Conservation (phyloP, 805 yeast genomes). For the Candida arabinofermentans region DNA sequence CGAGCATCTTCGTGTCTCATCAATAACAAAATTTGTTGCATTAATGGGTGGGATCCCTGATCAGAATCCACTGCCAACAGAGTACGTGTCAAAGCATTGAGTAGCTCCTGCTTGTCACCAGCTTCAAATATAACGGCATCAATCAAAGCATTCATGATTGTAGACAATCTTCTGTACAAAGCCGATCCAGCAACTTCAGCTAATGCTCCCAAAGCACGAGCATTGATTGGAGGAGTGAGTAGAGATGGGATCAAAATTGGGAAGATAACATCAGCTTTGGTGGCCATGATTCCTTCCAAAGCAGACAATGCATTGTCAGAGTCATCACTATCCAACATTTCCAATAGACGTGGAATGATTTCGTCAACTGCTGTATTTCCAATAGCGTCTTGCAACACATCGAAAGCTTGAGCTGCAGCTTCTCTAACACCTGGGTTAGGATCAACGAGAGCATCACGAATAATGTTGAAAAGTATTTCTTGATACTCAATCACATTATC, state of each 20-base stretch:
- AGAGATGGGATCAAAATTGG: constrained; percentile 88
- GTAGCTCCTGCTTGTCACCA: constrained; percentile 37
- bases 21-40: constrained; percentile 74
- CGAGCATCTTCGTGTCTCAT: constrained; percentile 71
- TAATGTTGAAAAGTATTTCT: constrained; percentile 63
- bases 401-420: constrained; percentile 90
- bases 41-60: constrained; percentile 78
- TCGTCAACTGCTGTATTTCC: constrained; percentile 88
- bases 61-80: constrained; percentile 68
- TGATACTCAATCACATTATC: constrained; percentile 64
- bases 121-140: constrained; percentile 44
- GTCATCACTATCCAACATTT: constrained; percentile 47
- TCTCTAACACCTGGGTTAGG: constrained; percentile 70
- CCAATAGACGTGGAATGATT: constrained; percentile 77
- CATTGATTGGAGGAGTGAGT: constrained; percentile 79
- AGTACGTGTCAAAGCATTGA: constrained; percentile 61
- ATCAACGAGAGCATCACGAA: constrained; percentile 78
- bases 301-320: constrained; percentile 82
- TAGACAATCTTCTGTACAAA: constrained; percentile 64
- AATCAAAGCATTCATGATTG: constrained; percentile 71
- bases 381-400: constrained; percentile 72
- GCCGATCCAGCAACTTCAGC: constrained; percentile 90
- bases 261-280: constrained; percentile 87
- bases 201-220: constrained; percentile 80
- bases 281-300: constrained; percentile 85